Base-by-base conservation (phyloP, 441 rosid species). In the Macaranga tanarius region DNA sequence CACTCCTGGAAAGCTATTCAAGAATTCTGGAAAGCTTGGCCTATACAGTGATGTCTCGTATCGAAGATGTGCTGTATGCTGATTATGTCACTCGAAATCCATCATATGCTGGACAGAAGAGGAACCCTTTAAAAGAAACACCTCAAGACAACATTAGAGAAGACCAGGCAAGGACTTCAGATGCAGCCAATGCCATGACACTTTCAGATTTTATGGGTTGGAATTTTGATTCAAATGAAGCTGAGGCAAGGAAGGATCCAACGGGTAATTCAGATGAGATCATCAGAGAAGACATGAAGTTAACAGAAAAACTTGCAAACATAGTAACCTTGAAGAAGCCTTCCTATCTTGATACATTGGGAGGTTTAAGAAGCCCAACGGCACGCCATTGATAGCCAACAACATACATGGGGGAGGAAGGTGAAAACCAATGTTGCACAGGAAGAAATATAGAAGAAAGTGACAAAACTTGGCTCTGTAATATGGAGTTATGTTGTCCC, bases 1-100 rank as follows among this genome's bases (percentile, higher is more conserved):
- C 98, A 3, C 76, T 89, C 63, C 82, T 92, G 38, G 99, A 96
- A 78, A 89, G 99, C 79, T 96, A 93, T 77, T 96, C 99, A 3
- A 87, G 99, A 79, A 86, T 93, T 59, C 86, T 96, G 12, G 98
- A 96, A 80, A 96, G 96, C 79, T 86, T 96, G 79, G 98, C 99
- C 48, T 90, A 81, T 74, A 89, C 94, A 0, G 92, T 93, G 10
- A 67, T 88, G 85, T 93, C 97, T 0, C 77, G 93, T 67, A 93
- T 96, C 1, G 97, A 92, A 77, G 99, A 96, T 54, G 98, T 93
- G 10, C 88, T 93, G 10, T 80, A 84, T 65, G 92, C 97, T 0
- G 97, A 96, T 80, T 79, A 80, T 63, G 77, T 80, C 1, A 73
- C 84, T 0, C 88, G 75, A 79, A 91, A 90, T 67, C 94, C 93